Percentiles rank a stretch among this genome's conserved stretches.
Evolutionary conservation across 2,329 filamentous ascomycete species (phyloP).

Genomic region (Dactylellina haptotyla): DNA sequence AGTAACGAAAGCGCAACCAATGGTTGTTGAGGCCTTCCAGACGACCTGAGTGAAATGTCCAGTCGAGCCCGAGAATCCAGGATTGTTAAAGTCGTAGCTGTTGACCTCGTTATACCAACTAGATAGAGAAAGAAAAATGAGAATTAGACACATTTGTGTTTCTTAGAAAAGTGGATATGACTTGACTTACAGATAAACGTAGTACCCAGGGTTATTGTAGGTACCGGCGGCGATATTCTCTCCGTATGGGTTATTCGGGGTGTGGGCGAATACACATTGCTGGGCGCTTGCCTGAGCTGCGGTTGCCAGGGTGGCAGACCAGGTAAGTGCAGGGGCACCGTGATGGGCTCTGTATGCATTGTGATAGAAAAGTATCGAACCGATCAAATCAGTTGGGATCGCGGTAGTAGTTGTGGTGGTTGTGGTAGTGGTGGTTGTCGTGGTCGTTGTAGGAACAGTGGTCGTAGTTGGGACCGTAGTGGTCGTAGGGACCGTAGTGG

Average conservation of each 20-base stretch:
- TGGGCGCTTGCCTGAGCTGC: conserved; percentile 5
- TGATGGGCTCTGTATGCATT: conserved; percentile 36
- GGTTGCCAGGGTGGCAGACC: conserved; percentile 6
- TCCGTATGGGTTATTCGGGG: conserved; percentile 20
- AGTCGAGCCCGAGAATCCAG: conserved; percentile 69
- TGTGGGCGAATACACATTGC: conserved; percentile 35
- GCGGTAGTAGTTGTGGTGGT: too few species aligned
- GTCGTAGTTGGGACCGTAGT: too few species aligned
- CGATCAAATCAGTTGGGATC: too few species aligned
- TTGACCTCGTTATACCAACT: conserved; percentile 62
- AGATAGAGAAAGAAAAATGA: background rate
- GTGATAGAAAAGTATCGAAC: conserved; percentile 39
- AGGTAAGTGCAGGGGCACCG: conserved; percentile 14
- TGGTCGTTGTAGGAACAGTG: too few species aligned
- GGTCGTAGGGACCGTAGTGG: background rate
- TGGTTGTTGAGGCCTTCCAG: conserved; percentile 71
- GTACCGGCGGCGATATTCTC: conserved; percentile 42
- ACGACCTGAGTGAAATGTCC: conserved; percentile 80
- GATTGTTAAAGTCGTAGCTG: conserved; percentile 69
- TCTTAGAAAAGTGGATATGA: background rate
- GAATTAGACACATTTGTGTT: too few species aligned
- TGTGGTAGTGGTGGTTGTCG: too few species aligned
- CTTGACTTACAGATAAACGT: conserved; percentile 15
- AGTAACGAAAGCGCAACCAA: conserved; percentile 67
- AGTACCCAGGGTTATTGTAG: conserved; percentile 22